Percentiles rank a stretch among this genome's conserved stretches.
These are phyloP conservation scores for Leccinellum albellum DNA, from an alignment of 768 basidiomycete species.

Conservation along the genomic window DNA sequence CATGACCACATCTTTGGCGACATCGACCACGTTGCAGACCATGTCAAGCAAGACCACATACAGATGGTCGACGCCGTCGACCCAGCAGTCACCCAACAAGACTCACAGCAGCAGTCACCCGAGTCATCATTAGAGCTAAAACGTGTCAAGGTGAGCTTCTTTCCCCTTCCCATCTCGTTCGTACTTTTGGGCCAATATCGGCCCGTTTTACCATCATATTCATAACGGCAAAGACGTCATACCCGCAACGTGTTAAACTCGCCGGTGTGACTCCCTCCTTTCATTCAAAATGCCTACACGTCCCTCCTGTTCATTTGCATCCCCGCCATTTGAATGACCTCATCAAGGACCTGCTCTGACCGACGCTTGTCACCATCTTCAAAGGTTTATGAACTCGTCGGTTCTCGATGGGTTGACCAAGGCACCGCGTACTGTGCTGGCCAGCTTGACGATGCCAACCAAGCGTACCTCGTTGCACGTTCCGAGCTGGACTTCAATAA, in stretches of 20 bases:
- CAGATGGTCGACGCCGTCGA: slow-evolving; percentile 35
- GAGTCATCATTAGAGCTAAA: slow-evolving; percentile 74
- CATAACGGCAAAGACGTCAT: slow-evolving; percentile 20
- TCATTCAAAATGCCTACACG: slow-evolving; percentile 16
- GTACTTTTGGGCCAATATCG: slow-evolving; percentile 11
- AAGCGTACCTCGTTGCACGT: slow-evolving; percentile 81
- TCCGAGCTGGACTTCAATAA: slow-evolving; percentile 70
- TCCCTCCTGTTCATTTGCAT: slow-evolving; percentile 19
- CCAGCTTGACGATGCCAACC: slow-evolving; percentile 72
- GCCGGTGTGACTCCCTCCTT: slow-evolving; percentile 7
- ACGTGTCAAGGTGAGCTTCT: slow-evolving; percentile 72
- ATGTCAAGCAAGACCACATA: slow-evolving; percentile 31
- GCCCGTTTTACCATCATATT: slow-evolving; percentile 20
- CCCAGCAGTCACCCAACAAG: slow-evolving; percentile 44
- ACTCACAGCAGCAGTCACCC: slow-evolving; percentile 56
- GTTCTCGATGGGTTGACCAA: slow-evolving; percentile 89
- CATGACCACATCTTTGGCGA: slow-evolving; percentile 32
- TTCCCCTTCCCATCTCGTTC: slow-evolving; percentile 16
- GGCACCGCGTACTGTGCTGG: slow-evolving; percentile 97
- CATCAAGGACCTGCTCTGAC: slow-evolving; percentile 31
- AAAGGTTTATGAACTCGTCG: slow-evolving; percentile 93
- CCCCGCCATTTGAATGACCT: slow-evolving; percentile 28
- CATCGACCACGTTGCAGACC: slow-evolving; percentile 34
- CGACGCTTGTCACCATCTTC: slow-evolving; percentile 23
- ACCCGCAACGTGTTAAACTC: slow-evolving; percentile 23